These are phyloP conservation scores for Schizochytrium sp. DNA, from an alignment of 108 stramenopile species.

Conservation along the genomic window DNA sequence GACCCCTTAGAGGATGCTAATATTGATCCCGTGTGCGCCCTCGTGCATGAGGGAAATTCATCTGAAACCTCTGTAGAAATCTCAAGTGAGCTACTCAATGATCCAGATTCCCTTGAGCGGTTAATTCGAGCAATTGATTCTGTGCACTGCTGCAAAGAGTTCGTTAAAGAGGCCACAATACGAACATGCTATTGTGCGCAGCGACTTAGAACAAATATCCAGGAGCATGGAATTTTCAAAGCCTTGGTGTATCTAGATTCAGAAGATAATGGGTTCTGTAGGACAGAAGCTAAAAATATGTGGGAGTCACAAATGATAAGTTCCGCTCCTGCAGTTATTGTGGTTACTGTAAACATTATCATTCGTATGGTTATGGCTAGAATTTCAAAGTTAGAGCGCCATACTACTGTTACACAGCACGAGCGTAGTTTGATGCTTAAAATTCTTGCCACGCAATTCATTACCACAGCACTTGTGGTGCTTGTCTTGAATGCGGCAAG, in stretches of 20 bases:
- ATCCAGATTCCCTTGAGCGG: background rate
- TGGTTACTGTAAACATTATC: background rate
- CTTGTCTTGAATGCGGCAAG: constrained; percentile 12
- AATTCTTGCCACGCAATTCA: background rate
- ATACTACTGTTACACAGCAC: constrained; percentile 25
- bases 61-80: background rate
- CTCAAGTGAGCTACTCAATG: background rate
- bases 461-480: background rate
- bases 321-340: constrained; percentile 23
- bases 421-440: background rate
- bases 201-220: background rate
- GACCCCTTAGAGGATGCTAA: background rate
- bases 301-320: background rate
- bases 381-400: background rate
- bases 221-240: constrained; percentile 9
- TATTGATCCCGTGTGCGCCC: constrained; percentile 2
- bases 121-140: background rate
- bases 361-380: constrained; percentile 8
- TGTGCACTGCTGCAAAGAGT: background rate
- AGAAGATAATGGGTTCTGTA: background rate
- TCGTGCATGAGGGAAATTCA: background rate
- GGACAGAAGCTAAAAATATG: background rate
- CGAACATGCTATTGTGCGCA: constrained; percentile 45
- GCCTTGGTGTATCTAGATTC: background rate
- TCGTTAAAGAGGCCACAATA: background rate